Conservation (phyloP, 2,329 filamentous ascomycete genomes). For the Fusarium begoniae region DNA sequence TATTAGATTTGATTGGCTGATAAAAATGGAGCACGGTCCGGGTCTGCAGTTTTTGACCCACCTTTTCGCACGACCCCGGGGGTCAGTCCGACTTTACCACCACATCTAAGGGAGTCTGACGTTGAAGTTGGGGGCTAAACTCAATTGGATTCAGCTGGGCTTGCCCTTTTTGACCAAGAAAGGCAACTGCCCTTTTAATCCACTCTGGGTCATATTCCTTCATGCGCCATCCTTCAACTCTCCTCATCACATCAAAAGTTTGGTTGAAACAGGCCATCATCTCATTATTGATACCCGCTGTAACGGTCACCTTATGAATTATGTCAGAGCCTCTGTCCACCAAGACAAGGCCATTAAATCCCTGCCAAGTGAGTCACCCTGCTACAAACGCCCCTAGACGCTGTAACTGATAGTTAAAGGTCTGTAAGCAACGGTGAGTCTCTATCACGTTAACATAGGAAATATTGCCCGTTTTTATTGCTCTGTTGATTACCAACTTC, state of each 20-base stretch:
- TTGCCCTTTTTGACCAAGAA: slow-evolving; percentile 20
- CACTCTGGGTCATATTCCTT: not conserved
- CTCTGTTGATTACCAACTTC: not conserved
- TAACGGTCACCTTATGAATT: not conserved
- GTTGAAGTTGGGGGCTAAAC: too few species aligned
- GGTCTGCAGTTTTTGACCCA: too few species aligned
- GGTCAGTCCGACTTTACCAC: too few species aligned
- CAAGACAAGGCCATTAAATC: slow-evolving; percentile 32
- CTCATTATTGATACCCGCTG: slow-evolving; percentile 2
- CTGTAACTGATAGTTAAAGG: slow-evolving; percentile 21
- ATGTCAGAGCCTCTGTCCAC: slow-evolving; percentile 33
- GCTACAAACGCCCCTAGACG: not conserved
- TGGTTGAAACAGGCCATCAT: not conserved
- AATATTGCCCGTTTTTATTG: slow-evolving; percentile 1
- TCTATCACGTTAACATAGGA: not conserved
- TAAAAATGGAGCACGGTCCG: too few species aligned
- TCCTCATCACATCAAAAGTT: slow-evolving; percentile 3
- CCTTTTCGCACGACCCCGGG: too few species aligned
- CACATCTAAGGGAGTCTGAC: too few species aligned
- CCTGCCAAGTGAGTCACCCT: slow-evolving; percentile 31
- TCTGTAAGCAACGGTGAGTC: slow-evolving; percentile 39
- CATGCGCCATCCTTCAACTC: not conserved
- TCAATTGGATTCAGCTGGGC: not conserved
- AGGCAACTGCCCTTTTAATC: slow-evolving; percentile 27
- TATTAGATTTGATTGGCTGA: too few species aligned